phyloP scores from a whole-genome alignment of 2,329 filamentous ascomycete species.

The Orbilia ellipsospora region DNA sequence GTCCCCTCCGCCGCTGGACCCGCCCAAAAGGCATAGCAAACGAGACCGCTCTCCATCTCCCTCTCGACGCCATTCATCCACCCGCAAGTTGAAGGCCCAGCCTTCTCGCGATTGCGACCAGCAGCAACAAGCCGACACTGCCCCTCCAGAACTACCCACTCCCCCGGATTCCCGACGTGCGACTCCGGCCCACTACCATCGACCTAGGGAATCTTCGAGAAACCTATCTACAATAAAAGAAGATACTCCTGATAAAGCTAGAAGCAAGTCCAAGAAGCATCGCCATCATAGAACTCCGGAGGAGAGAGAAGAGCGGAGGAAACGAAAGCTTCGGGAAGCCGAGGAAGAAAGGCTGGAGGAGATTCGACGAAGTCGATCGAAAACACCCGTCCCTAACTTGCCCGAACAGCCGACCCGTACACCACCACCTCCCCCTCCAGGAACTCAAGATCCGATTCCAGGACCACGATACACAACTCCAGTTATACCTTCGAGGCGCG shows the following conservation, averaged over 20 bases:
- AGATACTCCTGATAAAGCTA: slow-evolving; percentile 35
- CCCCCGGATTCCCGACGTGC: slow-evolving; percentile 47
- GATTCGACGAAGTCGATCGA: slow-evolving; percentile 32
- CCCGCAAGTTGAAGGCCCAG: slow-evolving; percentile 34
- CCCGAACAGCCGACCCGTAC: slow-evolving; percentile 48
- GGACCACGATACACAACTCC: slow-evolving; percentile 45
- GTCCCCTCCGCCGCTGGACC: slow-evolving; percentile 45
- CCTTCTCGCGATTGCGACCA: slow-evolving; percentile 28
- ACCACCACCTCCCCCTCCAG: slow-evolving; percentile 37
- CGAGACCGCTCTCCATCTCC: slow-evolving; percentile 42
- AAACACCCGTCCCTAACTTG: slow-evolving; percentile 31
- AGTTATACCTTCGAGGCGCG: slow-evolving; percentile 28
- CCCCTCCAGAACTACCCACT: slow-evolving; percentile 39
- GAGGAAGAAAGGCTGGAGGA: slow-evolving; percentile 45
- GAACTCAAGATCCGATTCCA: slow-evolving; percentile 13
- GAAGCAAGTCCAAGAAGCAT: slow-evolving; percentile 28
- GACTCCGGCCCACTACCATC: slow-evolving; percentile 44
- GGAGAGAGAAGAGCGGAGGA: slow-evolving; percentile 42
- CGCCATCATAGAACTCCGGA: slow-evolving; percentile 42
- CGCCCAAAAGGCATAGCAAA: slow-evolving; percentile 41
- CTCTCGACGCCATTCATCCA: slow-evolving; percentile 34
- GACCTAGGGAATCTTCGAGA: slow-evolving; percentile 47
- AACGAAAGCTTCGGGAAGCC: slow-evolving; percentile 37
- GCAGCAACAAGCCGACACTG: slow-evolving; percentile 23
- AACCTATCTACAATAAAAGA: slow-evolving; percentile 48